Evolutionary conservation across 192 early-diverging fungal genomes (phyloP), one percentile per base, ranked within the genome.

Genomic region (Linderina pennispora): DNA sequence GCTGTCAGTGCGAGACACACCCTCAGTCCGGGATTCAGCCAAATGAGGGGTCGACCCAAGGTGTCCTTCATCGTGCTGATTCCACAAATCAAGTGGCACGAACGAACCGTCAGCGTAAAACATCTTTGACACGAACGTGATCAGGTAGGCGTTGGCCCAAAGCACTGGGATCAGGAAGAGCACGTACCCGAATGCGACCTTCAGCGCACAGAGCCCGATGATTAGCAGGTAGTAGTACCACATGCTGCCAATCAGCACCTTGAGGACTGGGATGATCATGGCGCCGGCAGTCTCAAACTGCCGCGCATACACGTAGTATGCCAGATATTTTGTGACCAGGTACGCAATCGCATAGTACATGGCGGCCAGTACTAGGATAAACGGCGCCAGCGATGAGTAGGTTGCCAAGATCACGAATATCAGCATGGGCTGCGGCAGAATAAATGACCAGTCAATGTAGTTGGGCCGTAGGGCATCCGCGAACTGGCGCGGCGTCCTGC

Each of bases 401-500:
- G 86, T 83, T 13, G 88, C 48, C 14, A 80, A 60, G 17, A 90
- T 77, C 6, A 88, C 78, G 50, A 88, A 86, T 14, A 86, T 69
- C 34, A 90, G 76, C 34, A 88, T 79, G 15, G 83, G 74, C 16
- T 78, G 73, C 1, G 86, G 77, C 33, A 85, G 78, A 4, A 77
- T 80, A 38, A 76, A 78, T 18, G 82, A 78, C 68, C 84, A 84
- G 36, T 84, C 77, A 23, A 82, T 72, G 26, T 75, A 65, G 54
- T 77, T 81, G 20, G 86, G 86, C 19, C 67, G 55, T 53, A 83
- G 67, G 8, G 78, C 67, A 43, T 88, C 79, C 8, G 85, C 81
- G 50, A 83, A 87, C 41, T 90, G 82, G 9, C 88, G 74, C 23
- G 88, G 88, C 4, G 88, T 88, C 42, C 78, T 80, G 45, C 82